Evolutionary conservation across 2,329 filamentous ascomycete species (phyloP), one percentile per base, ranked within the genome.

Genomic region (Aspergillus sp.): DNA sequence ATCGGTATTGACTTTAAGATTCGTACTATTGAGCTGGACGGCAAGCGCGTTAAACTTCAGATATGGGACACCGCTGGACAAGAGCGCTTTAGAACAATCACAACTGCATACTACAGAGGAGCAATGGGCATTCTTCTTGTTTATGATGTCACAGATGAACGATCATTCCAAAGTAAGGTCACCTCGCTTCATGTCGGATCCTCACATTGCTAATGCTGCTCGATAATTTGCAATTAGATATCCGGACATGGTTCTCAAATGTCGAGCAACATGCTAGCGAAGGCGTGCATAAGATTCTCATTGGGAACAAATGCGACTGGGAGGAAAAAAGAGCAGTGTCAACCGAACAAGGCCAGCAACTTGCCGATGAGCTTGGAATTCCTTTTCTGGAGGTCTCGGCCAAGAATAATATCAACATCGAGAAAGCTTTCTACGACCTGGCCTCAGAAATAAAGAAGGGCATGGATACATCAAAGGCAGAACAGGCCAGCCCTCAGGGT

Each of bases 1-100:
- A 99, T 99, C 80, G 95, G 95, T 69, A 98, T 99, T 82, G 95
- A 99, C 82, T 99, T 99, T 84, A 99, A 99, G 86, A 99, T 99
- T 77, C 87, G 95, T 68, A 99, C 95, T 66, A 99, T 99, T 81
- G 95, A 99, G 82, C 85, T 99, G 69, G 95, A 99, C 80, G 94
- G 94, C 76, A 99, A 99, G 87, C 87, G 94, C 64, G 95, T 99
- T 72, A 99, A 99, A 85, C 82, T 99, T 76, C 95, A 99, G 83
- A 99, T 99, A 80, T 99, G 95, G 95, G 95, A 99, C 75, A 99
- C 95, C 26, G 95, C 95, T 56, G 95, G 95, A 57, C 95, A 99
- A 80, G 95, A 99, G 81, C 90, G 95, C 63, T 99, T 99, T 86
- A 87, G 95, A 68, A 99, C 95, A 65, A 99, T 99, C 81, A 99